Evolutionary conservation across 2,329 filamentous ascomycete species (phyloP).

Genomic region (Trichoderma arundinaceum): DNA sequence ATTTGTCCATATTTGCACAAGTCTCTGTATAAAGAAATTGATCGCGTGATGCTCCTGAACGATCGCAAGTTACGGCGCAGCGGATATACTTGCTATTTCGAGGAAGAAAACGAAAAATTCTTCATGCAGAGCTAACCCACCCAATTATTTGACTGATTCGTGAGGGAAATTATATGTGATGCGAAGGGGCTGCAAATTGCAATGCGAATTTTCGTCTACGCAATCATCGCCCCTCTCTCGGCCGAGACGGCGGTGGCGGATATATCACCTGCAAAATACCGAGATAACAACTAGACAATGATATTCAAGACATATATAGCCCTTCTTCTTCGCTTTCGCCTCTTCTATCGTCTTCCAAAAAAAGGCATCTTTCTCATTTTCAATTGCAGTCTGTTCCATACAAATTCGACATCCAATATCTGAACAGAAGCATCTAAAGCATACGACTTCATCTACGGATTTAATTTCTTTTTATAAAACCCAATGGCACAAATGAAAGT

Average conservation of each 20-base stretch:
- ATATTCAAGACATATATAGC: not conserved
- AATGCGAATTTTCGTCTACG: not conserved
- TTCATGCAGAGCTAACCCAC: not conserved
- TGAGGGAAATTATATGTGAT: not conserved
- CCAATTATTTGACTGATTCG: not conserved
- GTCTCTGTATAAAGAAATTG: not conserved
- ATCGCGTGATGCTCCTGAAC: not conserved
- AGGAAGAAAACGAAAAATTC: not conserved
- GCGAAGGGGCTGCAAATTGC: not conserved
- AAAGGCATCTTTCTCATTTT: not conserved
- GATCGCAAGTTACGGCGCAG: not conserved
- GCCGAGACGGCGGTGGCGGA: slow-evolving; percentile 12
- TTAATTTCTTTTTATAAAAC: slow-evolving; percentile 34
- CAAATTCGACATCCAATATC: too few relatives aligned
- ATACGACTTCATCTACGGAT: too few relatives aligned
- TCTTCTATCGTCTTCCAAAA: not conserved
- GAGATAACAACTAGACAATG: not conserved
- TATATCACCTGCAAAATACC: slow-evolving; percentile 11
- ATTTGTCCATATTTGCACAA: not conserved
- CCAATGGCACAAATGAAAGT: slow-evolving; percentile 22
- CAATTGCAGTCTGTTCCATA: too few relatives aligned
- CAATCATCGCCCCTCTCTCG: not conserved
- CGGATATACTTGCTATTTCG: not conserved
- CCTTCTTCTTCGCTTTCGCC: not conserved
- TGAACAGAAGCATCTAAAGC: not conserved